phyloP scores from a whole-genome alignment of 805 yeast species.

The Candida nemodendra region DNA sequence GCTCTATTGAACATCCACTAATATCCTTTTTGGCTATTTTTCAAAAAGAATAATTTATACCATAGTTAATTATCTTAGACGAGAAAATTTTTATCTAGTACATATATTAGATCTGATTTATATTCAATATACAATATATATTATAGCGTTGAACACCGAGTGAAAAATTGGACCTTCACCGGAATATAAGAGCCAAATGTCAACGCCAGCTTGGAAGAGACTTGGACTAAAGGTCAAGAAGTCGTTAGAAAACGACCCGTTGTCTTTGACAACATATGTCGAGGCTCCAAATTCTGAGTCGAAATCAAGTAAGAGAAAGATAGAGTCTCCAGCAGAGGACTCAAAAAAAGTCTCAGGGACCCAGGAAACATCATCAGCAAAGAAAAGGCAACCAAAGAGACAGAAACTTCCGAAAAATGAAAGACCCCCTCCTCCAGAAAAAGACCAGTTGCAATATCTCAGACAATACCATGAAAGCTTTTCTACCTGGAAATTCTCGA shows the following conservation, averaged over 20 bases:
- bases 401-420: constrained; percentile 66
- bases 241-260: constrained; percentile 43
- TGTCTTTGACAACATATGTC: constrained; percentile 42
- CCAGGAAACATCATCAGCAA: constrained; percentile 13
- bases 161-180: too few species aligned
- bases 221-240: constrained; percentile 65
- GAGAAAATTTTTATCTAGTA: too few species aligned
- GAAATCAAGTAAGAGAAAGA: constrained; percentile 15
- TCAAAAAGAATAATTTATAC: too few species aligned
- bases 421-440: constrained; percentile 70
- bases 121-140: too few species aligned
- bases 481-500: constrained; percentile 77
- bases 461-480: constrained; percentile 55
- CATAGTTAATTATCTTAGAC: too few species aligned
- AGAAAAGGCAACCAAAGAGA: constrained; percentile 60
- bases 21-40: too few species aligned
- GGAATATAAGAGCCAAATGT: too few species aligned
- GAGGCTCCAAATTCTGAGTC: constrained; percentile 20
- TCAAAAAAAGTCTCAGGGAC: constrained; percentile 27
- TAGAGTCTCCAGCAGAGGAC: constrained; percentile 17
- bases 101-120: too few species aligned
- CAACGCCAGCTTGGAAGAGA: constrained; percentile 84
- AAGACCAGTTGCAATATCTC: constrained; percentile 69
- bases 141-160: too few species aligned
- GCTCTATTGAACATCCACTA: too few species aligned